These are phyloP conservation scores for Nitzschia sp. DNA, from an alignment of 108 stramenopile genomes.

Conservation along the genomic window DNA sequence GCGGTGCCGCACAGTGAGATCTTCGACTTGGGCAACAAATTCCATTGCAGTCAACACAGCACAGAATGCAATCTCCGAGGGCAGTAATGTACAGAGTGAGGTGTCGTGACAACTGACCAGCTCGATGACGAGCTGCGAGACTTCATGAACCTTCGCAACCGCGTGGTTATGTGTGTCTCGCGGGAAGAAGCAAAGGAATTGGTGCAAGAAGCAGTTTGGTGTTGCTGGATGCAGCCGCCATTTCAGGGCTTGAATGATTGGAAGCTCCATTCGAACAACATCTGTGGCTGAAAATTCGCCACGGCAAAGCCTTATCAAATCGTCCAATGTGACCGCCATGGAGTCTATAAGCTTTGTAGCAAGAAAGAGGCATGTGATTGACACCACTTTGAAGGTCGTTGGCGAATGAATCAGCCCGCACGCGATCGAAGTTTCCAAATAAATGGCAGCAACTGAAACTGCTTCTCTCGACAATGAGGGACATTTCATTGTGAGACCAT, in stretches of 20 bases:
- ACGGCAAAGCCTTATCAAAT: slow-evolving; percentile 40
- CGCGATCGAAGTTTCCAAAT: background rate
- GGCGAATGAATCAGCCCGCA: background rate
- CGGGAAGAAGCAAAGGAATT: slow-evolving; percentile 8
- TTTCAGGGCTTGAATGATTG: slow-evolving; percentile 39
- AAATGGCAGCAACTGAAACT: background rate
- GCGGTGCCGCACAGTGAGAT: background rate
- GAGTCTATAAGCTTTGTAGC: background rate
- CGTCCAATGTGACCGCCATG: slow-evolving; percentile 17
- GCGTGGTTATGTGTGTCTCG: background rate
- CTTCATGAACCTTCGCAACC: background rate
- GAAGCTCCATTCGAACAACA: slow-evolving; percentile 51
- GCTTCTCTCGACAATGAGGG: background rate
- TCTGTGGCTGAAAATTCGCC: slow-evolving; percentile 46
- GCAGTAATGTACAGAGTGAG: background rate
- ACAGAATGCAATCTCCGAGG: background rate
- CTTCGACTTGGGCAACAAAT: background rate
- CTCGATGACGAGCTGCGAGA: background rate
- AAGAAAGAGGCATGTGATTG: background rate
- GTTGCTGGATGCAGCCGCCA: slow-evolving; percentile 55
- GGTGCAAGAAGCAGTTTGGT: slow-evolving; percentile 35
- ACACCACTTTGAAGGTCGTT: background rate
- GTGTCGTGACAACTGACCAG: background rate
- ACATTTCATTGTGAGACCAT: background rate
- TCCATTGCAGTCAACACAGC: background rate